phyloP scores from a whole-genome alignment of 2,329 filamentous ascomycete species.

The Ilyonectria destructans region DNA sequence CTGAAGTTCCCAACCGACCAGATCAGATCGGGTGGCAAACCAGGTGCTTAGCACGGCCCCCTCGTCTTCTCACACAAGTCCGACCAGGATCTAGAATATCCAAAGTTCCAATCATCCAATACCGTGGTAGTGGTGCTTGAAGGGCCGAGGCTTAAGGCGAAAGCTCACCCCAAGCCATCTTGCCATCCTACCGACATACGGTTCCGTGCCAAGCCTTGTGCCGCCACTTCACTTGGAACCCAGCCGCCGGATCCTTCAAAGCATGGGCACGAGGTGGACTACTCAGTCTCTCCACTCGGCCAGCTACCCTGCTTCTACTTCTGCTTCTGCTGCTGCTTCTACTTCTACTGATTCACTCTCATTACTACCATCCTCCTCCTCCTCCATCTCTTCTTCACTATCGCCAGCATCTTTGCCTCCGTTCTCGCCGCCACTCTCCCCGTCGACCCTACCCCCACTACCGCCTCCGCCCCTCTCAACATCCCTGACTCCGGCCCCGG shows the following conservation, averaged over 20 bases:
- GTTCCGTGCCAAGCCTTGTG: conserved; percentile 1
- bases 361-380: neutral
- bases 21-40: neutral
- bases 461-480: conserved; percentile 12
- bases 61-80: neutral
- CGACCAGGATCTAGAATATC: neutral
- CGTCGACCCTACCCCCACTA: neutral
- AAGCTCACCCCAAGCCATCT: neutral
- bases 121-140: neutral
- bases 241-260: conserved; percentile 22
- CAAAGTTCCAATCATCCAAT: neutral
- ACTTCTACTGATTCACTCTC: conserved; percentile 3
- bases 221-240: conserved; percentile 1
- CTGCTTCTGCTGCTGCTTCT: conserved; percentile 3
- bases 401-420: conserved; percentile 6
- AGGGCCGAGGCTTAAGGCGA: neutral
- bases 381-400: conserved; percentile 6
- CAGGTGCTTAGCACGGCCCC: neutral
- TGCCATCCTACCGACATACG: conserved; percentile 2
- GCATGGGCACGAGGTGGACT: conserved; percentile 26
- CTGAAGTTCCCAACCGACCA: neutral
- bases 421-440: conserved; percentile 6
- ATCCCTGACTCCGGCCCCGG: conserved; percentile 1
- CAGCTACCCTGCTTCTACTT: conserved; percentile 9
- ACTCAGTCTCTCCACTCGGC: conserved; percentile 25